Evolutionary conservation across 73 alveolate genomes (phyloP).

Genomic region (Halteria grandinella): DNA sequence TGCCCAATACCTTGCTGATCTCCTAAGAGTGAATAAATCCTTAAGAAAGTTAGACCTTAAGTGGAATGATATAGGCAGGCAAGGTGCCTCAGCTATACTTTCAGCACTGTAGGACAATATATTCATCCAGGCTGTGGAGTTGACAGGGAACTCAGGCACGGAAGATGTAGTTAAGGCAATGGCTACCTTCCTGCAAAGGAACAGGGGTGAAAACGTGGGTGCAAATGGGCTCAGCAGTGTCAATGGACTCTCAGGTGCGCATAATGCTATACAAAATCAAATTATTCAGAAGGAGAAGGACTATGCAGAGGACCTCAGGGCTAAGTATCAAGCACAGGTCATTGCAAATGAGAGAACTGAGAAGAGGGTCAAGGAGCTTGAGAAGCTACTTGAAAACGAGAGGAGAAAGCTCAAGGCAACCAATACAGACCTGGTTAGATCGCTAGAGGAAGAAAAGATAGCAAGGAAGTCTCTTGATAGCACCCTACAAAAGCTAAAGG

Average conservation of each 20-base stretch:
- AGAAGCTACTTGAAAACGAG: slow-evolving; percentile 53
- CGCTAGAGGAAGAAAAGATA: slow-evolving; percentile 61
- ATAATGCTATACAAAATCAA: slow-evolving; percentile 18
- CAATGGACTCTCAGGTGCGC: slow-evolving; percentile 16
- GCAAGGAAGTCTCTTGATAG: slow-evolving; percentile 49
- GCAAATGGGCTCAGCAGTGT: neutral
- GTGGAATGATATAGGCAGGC: slow-evolving; percentile 59
- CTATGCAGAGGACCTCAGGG: slow-evolving; percentile 62
- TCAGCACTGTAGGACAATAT: slow-evolving; percentile 34
- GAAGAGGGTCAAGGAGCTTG: slow-evolving; percentile 49
- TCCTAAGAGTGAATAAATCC: slow-evolving; percentile 16
- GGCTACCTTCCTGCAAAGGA: slow-evolving; percentile 39
- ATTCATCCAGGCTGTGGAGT: neutral
- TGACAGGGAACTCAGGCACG: slow-evolving; percentile 42
- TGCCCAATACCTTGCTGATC: slow-evolving; percentile 42
- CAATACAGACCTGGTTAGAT: slow-evolving; percentile 46
- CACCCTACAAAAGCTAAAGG: slow-evolving; percentile 46
- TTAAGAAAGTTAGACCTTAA: slow-evolving; percentile 30
- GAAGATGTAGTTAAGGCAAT: slow-evolving; percentile 19
- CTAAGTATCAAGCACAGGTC: slow-evolving; percentile 60
- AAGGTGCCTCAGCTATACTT: slow-evolving; percentile 36
- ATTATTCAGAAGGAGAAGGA: slow-evolving; percentile 53
- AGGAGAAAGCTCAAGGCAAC: slow-evolving; percentile 22
- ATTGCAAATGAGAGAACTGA: slow-evolving; percentile 60
- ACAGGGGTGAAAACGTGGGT: slow-evolving; percentile 53